These are phyloP conservation scores for Exophiala xenobiotica DNA, from an alignment of 2,329 filamentous ascomycete species.

Conservation along the genomic window DNA sequence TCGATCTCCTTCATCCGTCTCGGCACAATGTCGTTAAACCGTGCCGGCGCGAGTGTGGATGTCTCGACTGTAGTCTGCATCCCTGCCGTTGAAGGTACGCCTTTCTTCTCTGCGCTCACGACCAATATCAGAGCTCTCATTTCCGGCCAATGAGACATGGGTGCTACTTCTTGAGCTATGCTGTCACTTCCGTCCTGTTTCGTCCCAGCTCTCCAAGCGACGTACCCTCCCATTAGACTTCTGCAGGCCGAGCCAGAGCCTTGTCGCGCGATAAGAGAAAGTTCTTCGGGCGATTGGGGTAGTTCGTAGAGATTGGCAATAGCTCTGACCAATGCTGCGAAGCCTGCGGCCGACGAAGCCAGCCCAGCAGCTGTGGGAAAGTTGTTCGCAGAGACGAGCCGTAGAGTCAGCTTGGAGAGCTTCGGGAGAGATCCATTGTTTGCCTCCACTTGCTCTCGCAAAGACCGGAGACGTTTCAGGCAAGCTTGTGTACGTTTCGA, in stretches of 20 bases:
- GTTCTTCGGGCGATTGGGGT: slow-evolving; percentile 73
- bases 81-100: slow-evolving; percentile 84
- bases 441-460: slow-evolving; percentile 73
- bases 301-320: slow-evolving; percentile 91
- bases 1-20: slow-evolving; percentile 82
- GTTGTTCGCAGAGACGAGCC: slow-evolving; percentile 95
- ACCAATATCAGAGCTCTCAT: slow-evolving; percentile 94
- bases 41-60: slow-evolving; percentile 78
- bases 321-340: slow-evolving; percentile 65
- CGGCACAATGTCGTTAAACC: slow-evolving; percentile 75
- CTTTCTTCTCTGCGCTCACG: slow-evolving; percentile 91
- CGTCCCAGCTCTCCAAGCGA: slow-evolving; percentile 84
- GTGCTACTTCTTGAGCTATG: slow-evolving; percentile 81
- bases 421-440: slow-evolving; percentile 73
- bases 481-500: slow-evolving; percentile 92
- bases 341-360: slow-evolving; percentile 55
- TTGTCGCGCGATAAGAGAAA: slow-evolving; percentile 86
- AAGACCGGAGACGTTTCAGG: slow-evolving; percentile 77
- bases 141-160: slow-evolving; percentile 86
- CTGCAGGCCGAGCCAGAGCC: slow-evolving; percentile 94
- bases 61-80: slow-evolving; percentile 98
- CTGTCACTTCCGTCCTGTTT: slow-evolving; percentile 80
- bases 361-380: slow-evolving; percentile 96
- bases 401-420: slow-evolving; percentile 73
- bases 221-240: slow-evolving; percentile 82